Percentiles rank a stretch among this genome's conserved stretches.
phyloP scores from a whole-genome alignment of 345 rosid species.

The Citrus cavaleriei region DNA sequence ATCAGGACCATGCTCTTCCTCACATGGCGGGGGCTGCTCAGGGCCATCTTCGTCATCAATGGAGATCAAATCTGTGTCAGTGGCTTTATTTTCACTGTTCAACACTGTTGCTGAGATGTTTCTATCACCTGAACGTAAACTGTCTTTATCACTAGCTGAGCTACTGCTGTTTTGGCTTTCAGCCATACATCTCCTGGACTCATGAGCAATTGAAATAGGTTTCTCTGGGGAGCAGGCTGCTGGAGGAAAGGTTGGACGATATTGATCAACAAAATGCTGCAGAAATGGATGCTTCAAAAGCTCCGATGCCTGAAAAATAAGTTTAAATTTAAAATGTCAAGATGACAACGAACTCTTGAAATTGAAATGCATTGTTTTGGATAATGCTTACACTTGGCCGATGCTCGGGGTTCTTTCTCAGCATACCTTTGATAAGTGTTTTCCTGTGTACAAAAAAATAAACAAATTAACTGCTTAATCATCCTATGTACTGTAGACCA shows the following conservation, averaged over 20 bases:
- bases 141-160: slow-evolving; percentile 75
- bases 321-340: slow-evolving; percentile 17
- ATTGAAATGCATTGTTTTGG: slow-evolving; percentile 9
- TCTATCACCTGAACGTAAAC: slow-evolving; percentile 59
- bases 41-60: slow-evolving; percentile 60
- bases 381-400: slow-evolving; percentile 82
- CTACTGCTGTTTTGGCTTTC: slow-evolving; percentile 92
- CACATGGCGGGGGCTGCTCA: slow-evolving; percentile 41
- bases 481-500: background rate
- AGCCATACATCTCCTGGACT: slow-evolving; percentile 61
- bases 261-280: slow-evolving; percentile 86
- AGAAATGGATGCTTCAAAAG: slow-evolving; percentile 95
- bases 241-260: slow-evolving; percentile 52
- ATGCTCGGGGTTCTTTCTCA: slow-evolving; percentile 95
- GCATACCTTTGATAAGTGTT: slow-evolving; percentile 86
- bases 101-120: slow-evolving; percentile 28
- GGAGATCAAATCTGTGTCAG: slow-evolving; percentile 52
- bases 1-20: slow-evolving; percentile 36
- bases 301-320: slow-evolving; percentile 71
- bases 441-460: slow-evolving; percentile 47
- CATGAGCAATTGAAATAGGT: slow-evolving; percentile 38
- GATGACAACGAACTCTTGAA: slow-evolving; percentile 11
- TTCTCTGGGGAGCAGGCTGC: slow-evolving; percentile 47
- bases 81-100: slow-evolving; percentile 41
- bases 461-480: slow-evolving; percentile 18